A percentile compares a stretch with the other conserved stretches of the same genome.
These are phyloP conservation scores for Dictyostelium intermedium DNA, from an alignment of 78 protist genomes.

Conservation along the genomic window DNA sequence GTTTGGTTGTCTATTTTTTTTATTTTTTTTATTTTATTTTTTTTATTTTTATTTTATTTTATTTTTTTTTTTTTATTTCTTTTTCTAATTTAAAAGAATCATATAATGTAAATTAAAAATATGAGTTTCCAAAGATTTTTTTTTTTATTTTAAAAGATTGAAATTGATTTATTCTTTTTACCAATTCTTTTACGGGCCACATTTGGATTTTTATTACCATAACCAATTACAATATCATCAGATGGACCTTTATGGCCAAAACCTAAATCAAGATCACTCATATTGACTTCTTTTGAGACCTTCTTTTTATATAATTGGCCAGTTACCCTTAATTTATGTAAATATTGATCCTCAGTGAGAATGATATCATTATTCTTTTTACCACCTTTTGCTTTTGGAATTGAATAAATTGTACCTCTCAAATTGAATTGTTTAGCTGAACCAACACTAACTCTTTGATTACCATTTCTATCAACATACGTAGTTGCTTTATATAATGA, in stretches of 20 bases:
- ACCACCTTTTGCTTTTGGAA: slow-evolving; percentile 85
- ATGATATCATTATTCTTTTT: slow-evolving; percentile 74
- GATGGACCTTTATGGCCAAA: slow-evolving; percentile 3
- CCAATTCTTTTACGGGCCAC: slow-evolving; percentile 71
- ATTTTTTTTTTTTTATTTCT: too few relatives aligned
- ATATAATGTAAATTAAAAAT: background rate
- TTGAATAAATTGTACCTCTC: slow-evolving; percentile 59
- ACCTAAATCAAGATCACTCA: slow-evolving; percentile 28
- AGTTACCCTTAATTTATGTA: slow-evolving; percentile 45
- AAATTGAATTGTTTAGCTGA: slow-evolving; percentile 62
- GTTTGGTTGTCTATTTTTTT: too few relatives aligned
- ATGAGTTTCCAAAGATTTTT: too few relatives aligned
- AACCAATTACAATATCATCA: slow-evolving; percentile 69
- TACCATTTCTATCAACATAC: slow-evolving; percentile 60
- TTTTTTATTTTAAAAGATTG: slow-evolving; percentile 15
- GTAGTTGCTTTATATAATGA: slow-evolving; percentile 60
- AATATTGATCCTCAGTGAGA: slow-evolving; percentile 86
- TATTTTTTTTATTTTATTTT: too few relatives aligned
- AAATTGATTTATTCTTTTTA: slow-evolving; percentile 66
- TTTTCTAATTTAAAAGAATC: background rate
- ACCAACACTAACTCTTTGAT: slow-evolving; percentile 57
- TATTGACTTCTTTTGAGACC: background rate
- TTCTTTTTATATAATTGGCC: slow-evolving; percentile 46
- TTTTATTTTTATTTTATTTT: too few relatives aligned
- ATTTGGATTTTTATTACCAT: slow-evolving; percentile 85